Percentiles rank a stretch among this genome's conserved stretches.
These are phyloP conservation scores for Tephrocybe sp. DNA, from an alignment of 768 basidiomycete species.

Conservation along the genomic window DNA sequence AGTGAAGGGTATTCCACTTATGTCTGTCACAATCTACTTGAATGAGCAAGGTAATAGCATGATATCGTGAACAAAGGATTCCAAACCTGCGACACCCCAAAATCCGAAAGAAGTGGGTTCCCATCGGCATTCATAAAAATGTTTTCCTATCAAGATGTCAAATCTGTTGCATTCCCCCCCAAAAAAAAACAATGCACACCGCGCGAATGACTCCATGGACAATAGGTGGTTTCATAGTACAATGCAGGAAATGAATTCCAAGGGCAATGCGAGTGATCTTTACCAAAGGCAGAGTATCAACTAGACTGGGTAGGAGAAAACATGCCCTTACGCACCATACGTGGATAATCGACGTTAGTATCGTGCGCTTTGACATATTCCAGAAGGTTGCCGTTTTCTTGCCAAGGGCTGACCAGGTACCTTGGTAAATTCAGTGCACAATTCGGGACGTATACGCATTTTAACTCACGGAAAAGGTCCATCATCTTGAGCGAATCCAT, in stretches of 20 bases:
- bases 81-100: slow-evolving; percentile 51
- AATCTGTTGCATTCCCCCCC: neutral
- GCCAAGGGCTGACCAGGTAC: slow-evolving; percentile 61
- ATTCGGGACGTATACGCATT: slow-evolving; percentile 1
- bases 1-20: slow-evolving; percentile 55
- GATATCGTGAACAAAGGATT: neutral
- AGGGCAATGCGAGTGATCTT: slow-evolving; percentile 45
- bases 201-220: slow-evolving; percentile 57
- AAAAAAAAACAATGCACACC: slow-evolving; percentile 25
- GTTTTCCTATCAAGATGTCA: slow-evolving; percentile 34
- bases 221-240: slow-evolving; percentile 42
- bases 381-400: slow-evolving; percentile 46
- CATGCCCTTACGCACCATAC: slow-evolving; percentile 30
- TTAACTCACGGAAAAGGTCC: slow-evolving; percentile 50
- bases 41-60: neutral
- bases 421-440: slow-evolving; percentile 21
- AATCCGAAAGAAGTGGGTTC: slow-evolving; percentile 52
- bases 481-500: slow-evolving; percentile 53
- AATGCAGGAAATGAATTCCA: slow-evolving; percentile 47
- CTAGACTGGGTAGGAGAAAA: neutral
- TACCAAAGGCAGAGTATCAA: neutral
- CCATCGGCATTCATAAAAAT: slow-evolving; percentile 43
- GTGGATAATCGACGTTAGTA: slow-evolving; percentile 34
- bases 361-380: slow-evolving; percentile 42
- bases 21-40: slow-evolving; percentile 50